A percentile compares a stretch with the other conserved stretches of the same genome.
Conservation (phyloP, 352 stramenopile genomes). For the Pythium rishiriense region DNA sequence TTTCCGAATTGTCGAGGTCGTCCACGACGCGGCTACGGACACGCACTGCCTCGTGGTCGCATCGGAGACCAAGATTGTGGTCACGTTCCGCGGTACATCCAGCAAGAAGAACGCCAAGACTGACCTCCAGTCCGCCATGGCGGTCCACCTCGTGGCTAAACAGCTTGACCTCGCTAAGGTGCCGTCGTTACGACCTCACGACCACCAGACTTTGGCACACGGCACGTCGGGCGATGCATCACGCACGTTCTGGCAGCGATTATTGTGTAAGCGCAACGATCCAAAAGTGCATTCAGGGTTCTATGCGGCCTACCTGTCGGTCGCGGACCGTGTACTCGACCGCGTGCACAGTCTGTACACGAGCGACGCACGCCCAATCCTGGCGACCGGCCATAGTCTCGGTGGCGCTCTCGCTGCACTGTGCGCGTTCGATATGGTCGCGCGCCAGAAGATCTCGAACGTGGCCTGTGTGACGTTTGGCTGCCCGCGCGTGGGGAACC, state of each 20-base stretch:
- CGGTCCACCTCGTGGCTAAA: constrained; percentile 29
- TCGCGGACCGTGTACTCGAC: constrained; percentile 33
- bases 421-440: constrained; percentile 41
- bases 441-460: constrained; percentile 31
- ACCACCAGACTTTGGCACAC: background rate
- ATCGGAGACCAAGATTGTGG: constrained; percentile 33
- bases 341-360: constrained; percentile 24
- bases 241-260: constrained; percentile 31
- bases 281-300: constrained; percentile 49
- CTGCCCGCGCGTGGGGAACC: constrained; percentile 41
- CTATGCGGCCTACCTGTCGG: constrained; percentile 39
- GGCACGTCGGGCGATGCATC: too few relatives aligned
- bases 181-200: background rate
- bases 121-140: constrained; percentile 41
- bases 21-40: constrained; percentile 39
- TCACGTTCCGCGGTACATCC: constrained; percentile 43
- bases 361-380: constrained; percentile 28
- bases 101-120: constrained; percentile 48
- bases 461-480: constrained; percentile 46
- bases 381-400: constrained; percentile 44
- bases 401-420: constrained; percentile 43
- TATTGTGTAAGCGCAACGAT: constrained; percentile 35
- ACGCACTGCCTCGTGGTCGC: constrained; percentile 42
- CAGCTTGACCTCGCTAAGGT: constrained; percentile 30
- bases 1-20: constrained; percentile 34